A percentile compares a stretch with the other conserved stretches of the same genome.
Conservation (phyloP, 2,329 filamentous ascomycete genomes). For the Pseudovirgaria hyperparasitica region DNA sequence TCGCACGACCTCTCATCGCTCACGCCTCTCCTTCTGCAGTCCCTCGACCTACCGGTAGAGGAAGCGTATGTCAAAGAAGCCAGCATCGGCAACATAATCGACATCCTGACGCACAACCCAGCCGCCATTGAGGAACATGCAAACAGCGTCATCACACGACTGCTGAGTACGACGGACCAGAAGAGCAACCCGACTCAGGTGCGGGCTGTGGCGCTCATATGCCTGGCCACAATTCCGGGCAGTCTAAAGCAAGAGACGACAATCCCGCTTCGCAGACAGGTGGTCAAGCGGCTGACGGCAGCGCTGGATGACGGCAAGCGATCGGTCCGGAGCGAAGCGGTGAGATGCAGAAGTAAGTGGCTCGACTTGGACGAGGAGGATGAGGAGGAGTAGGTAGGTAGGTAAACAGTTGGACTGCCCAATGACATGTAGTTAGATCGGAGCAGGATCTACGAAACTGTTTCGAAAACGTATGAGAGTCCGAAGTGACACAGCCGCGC, state of each 20-base stretch:
- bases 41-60: constrained; percentile 39
- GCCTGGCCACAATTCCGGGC: constrained; percentile 34
- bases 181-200: constrained; percentile 26
- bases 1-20: constrained; percentile 45
- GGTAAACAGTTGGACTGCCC: too few relatives aligned
- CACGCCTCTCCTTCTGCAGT: constrained; percentile 49
- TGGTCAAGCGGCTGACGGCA: constrained; percentile 40
- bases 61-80: constrained; percentile 44
- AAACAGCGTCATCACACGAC: constrained; percentile 41
- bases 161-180: constrained; percentile 35
- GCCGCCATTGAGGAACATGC: constrained; percentile 41
- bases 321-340: constrained; percentile 48
- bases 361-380: constrained; percentile 45
- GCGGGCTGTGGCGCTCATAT: constrained; percentile 34
- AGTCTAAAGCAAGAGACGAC: constrained; percentile 38
- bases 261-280: constrained; percentile 42
- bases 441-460: too few relatives aligned
- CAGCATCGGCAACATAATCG: constrained; percentile 45
- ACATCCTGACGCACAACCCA: constrained; percentile 46
- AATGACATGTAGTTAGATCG: too few relatives aligned
- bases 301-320: constrained; percentile 52
- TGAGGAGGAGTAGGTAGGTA: constrained; percentile 33
- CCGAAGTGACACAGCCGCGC: too few relatives aligned
- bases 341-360: constrained; percentile 49
- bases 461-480: too few relatives aligned